phyloP scores from a whole-genome alignment of 768 basidiomycete genomes.

The Pulveroboletus sp. region DNA sequence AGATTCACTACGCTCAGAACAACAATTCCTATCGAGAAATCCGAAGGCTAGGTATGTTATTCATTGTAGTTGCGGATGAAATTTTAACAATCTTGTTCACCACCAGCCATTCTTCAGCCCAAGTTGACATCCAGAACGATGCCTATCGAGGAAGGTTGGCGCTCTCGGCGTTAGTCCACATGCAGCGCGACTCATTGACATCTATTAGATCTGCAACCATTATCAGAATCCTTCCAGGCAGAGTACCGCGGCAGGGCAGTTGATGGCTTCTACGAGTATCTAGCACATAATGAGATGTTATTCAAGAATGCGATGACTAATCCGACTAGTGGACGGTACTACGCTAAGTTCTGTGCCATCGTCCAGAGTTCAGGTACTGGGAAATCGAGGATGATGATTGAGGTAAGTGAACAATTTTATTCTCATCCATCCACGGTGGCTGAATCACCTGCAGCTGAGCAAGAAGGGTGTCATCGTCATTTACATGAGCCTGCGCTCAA shows the following conservation, averaged over 20 bases:
- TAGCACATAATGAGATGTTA: conserved; percentile 7
- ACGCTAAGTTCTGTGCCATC: conserved; percentile 8
- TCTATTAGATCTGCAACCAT: background rate
- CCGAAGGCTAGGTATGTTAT: background rate
- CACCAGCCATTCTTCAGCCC: too few species aligned
- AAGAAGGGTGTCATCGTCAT: conserved; percentile 14
- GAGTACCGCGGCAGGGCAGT: conserved; percentile 2
- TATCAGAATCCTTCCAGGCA: background rate
- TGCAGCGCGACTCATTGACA: background rate
- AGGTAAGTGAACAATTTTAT: background rate
- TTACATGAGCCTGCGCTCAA: conserved; percentile 13
- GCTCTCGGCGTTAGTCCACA: too few species aligned
- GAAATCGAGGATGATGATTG: conserved; percentile 7
- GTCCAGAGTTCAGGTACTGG: conserved; percentile 17
- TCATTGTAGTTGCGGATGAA: too few species aligned
- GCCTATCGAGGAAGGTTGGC: too few species aligned
- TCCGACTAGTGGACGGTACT: too few species aligned
- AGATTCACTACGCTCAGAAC: too few species aligned
- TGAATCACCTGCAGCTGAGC: conserved; percentile 1
- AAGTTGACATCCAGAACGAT: too few species aligned
- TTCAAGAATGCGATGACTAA: background rate
- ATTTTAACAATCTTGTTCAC: background rate
- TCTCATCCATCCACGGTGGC: background rate
- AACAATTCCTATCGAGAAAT: background rate
- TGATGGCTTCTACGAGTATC: conserved; percentile 19